Evolutionary conservation across 345 rosid species (phyloP), one percentile per base, ranked within the genome.

Genomic region (Dipteronia dyeriana): DNA sequence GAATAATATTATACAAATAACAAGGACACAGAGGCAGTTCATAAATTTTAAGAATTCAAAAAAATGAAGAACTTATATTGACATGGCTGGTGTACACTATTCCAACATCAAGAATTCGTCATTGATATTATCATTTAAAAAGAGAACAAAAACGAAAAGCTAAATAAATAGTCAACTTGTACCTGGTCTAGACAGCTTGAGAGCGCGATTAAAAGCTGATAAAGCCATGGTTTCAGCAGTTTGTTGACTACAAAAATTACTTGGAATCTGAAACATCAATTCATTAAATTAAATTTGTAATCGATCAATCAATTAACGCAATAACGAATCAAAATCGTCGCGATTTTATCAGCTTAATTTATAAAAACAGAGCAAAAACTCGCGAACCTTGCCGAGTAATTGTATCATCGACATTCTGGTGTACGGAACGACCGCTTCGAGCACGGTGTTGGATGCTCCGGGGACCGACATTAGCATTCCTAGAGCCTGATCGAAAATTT

Each of bases 381-480:
- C 53, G 34, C 20, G 53, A 73, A 93, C 98, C 97, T 84, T 87
- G 68, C 87, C 91, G 51, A 94, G 94, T 64, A 92, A 86, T 71
- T 96, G 97, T 43, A 88, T 78, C 78, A 75, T 78, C 54, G 98
- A 89, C 78, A 85, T 83, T 68, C 81, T 76, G 66, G 98, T 90
- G 84, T 94, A 94, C 1, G 99, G 98, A 23, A 94, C 86, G 65
- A 92, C 85, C 4, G 91, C 87, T 87, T 96, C 99, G 2, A 96
- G 95, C 49, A 96, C 89, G 16, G 99, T 94, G 75, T 79, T 91
- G 41, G 97, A 75, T 75, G 99, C 97, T 85, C 99, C 98, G 6
- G 99, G 97, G 3, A 96, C 90, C 0, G 99, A 85, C 82, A 87
- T 83, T 83, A 96, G 82, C 91, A 88, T 86, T 17, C 97, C 97